Evolutionary conservation across 306 rosid genomes (phyloP).

Genomic region (Sindora glabra): DNA sequence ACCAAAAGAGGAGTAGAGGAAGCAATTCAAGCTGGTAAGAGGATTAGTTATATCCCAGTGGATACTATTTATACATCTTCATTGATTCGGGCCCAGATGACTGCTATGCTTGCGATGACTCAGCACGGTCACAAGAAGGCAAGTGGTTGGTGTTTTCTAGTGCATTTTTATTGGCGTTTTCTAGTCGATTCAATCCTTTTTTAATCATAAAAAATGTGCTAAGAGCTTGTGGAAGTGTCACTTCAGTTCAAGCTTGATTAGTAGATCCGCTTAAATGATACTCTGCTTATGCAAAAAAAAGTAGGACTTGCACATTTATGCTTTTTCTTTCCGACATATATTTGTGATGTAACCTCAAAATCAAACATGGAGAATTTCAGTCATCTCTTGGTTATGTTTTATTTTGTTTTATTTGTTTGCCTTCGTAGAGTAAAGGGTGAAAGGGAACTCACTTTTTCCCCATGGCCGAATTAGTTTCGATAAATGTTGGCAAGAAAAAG

Average conservation of each 20-base stretch:
- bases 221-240: neutral
- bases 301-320: neutral
- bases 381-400: neutral
- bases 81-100: slow-evolving; percentile 89
- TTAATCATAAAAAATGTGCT: too few relatives aligned
- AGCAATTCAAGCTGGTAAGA: slow-evolving; percentile 93
- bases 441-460: neutral
- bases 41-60: slow-evolving; percentile 79
- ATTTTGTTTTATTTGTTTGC: neutral
- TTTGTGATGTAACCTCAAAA: neutral
- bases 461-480: neutral
- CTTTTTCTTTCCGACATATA: neutral
- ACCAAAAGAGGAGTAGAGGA: slow-evolving; percentile 88
- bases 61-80: slow-evolving; percentile 78
- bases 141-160: neutral
- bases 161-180: too few relatives aligned
- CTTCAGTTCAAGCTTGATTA: neutral
- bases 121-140: slow-evolving; percentile 84
- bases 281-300: neutral
- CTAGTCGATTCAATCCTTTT: too few relatives aligned
- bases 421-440: neutral
- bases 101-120: slow-evolving; percentile 97
- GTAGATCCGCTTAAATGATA: neutral
- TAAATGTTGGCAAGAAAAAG: neutral
- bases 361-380: neutral